Base-by-base conservation (phyloP, 805 yeast species). In the Lipomyces orientalis region DNA sequence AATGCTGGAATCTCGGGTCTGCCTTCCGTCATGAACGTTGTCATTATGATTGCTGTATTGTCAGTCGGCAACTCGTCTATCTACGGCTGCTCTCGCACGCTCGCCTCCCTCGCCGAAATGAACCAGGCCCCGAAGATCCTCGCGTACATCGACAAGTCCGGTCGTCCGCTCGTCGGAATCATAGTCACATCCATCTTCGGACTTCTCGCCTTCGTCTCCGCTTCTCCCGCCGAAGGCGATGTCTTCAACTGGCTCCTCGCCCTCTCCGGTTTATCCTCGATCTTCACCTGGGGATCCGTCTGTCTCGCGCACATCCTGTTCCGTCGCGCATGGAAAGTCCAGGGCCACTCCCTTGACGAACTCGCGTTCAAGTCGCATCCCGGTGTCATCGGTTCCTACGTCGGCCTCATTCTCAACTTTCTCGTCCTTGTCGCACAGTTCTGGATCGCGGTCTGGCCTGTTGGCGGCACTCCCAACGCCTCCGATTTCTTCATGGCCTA, bases 371-470 rank as follows among this genome's bases (percentile, higher is more conserved):
- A 81, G 58, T 84, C 97, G 4, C 89, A 87, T 66, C 81, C 84
- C 52, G 97, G 97, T 73, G 78, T 88, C 37, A 79, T 76, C 72
- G 96, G 96, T 59, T 88, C 96, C 0, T 77, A 76, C 68, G 85
- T 84, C 76, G 96, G 95, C 64, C 74, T 85, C 19, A 66, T 79
- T 33, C 79, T 92, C 75, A 87, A 87, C 76, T 51, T 84, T 39
- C 77, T 89, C 64, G 87, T 91, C 69, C 81, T 92, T 67, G 80
- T 85, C 65, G 91, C 93, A 37, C 93, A 90, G 79, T 90, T 91
- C 82, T 91, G 94, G 91, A 83, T 88, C 66, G 93, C 95, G 6
- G 79, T 90, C 54, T 90, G 83, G 83, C 97, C 97, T 64, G 75
- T 87, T 79, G 87, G 83, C 14, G 77, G 60, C 14, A 37, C 63